Evolutionary conservation across 2,329 filamentous ascomycete genomes (phyloP), one percentile per base, ranked within the genome.

Genomic region (Rachicladosporium sp.): DNA sequence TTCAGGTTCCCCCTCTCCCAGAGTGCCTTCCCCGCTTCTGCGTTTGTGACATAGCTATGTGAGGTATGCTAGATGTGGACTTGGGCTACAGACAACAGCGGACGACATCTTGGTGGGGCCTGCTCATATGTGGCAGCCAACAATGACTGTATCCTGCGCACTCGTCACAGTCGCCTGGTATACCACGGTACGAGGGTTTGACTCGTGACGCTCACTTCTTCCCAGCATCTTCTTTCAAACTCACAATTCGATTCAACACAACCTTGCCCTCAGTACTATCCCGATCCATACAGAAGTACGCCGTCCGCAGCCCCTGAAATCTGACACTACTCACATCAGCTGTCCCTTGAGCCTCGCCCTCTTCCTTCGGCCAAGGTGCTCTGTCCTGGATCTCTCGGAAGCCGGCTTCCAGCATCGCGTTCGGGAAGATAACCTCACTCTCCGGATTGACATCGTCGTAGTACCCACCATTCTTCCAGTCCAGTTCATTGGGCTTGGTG

Each of bases 231-330:
- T 94, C 88, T 67, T 93, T 93, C 55, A 95, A 63, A 35, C 82
- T 84, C 13, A 96, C 88, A 54, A 96, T 95, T 37, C 86, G 74
- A 65, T 96, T 96, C 23, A 96, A 65, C 35, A 96, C 75, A 48
- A 93, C 69, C 60, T 80, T 84, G n/a, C 85, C 82, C 27, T 76
- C 74, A 31, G 59, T 60, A 0, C 56, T 62, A 52, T 93, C 86
- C 36, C 73, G 75, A 58, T 95, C 88, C 59, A 93, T 69, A 67
- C 78, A 78, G 64, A 91, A 91, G 58, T 93, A 94, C 7, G 81
- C 89, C 33, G 89, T 82, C 19, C 89, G 74, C 71, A 94, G 78
- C 2, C 78, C 89, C 69, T 96, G 89, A 71, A 96, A 96, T 35
- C 89, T 72, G 5, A 95, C 80, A 40, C 85, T 83, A 15, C 76